Evolutionary conservation across 2,329 filamentous ascomycete genomes (phyloP).

Genomic region (Dactylellina parvicollis): DNA sequence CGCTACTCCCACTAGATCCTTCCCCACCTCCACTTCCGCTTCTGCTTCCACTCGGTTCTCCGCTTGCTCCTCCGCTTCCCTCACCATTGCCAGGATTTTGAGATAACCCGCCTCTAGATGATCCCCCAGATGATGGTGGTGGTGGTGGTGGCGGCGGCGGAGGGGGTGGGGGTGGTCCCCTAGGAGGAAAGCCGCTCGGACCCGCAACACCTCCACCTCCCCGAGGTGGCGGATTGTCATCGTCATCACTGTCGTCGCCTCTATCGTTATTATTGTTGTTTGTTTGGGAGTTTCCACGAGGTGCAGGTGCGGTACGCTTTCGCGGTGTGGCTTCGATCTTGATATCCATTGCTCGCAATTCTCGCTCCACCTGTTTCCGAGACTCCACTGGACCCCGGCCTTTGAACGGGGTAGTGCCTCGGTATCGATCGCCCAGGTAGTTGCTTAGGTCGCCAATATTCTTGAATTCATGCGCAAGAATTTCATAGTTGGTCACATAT

Average conservation of each 20-base stretch:
- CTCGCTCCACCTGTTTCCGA: background rate
- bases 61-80: background rate
- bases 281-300: background rate
- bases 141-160: background rate
- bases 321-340: background rate
- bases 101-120: too few species aligned
- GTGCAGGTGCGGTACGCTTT: background rate
- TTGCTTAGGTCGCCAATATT: background rate
- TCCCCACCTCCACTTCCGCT: too few species aligned
- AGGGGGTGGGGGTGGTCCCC: background rate
- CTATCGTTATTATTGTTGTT: background rate
- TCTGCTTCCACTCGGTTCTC: too few species aligned
- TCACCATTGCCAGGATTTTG: background rate
- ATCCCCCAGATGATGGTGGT: background rate
- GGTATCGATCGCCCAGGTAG: background rate
- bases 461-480: background rate
- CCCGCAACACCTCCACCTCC: background rate
- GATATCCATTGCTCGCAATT: background rate
- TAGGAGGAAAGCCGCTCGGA: background rate
- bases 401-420: slow-evolving; percentile 1
- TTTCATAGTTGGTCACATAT: background rate
- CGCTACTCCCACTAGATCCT: too few species aligned
- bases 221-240: background rate
- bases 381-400: background rate
- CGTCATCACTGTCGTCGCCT: background rate